These are phyloP conservation scores for Vitis hybrid DNA, from an alignment of 177 flowering plant genomes.

Conservation along the genomic window DNA sequence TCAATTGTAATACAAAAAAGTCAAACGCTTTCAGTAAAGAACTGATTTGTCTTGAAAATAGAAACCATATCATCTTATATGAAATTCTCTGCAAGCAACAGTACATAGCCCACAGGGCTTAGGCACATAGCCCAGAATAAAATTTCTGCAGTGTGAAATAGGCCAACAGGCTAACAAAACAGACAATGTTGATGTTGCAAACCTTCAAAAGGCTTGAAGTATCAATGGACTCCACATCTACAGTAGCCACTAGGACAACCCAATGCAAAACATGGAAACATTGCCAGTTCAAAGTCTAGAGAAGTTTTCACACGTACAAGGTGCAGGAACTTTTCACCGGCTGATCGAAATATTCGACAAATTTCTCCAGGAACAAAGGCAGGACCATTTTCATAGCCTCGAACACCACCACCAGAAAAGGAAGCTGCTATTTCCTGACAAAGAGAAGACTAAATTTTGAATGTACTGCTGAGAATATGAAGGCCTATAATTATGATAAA, in stretches of 20 bases:
- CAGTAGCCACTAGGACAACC: not conserved
- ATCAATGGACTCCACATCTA: not conserved
- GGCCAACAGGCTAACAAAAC: not conserved
- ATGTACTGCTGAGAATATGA: conserved; percentile 1
- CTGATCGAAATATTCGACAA: conserved; percentile 73
- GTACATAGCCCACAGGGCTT: too few relatives aligned
- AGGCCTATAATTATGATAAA: not conserved
- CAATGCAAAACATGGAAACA: not conserved
- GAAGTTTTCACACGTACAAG: conserved; percentile 47
- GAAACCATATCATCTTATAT: too few relatives aligned
- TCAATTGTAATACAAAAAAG: too few relatives aligned
- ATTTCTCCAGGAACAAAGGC: conserved; percentile 96
- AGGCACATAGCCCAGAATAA: too few relatives aligned
- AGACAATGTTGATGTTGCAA: not conserved
- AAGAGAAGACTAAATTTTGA: conserved; percentile 11
- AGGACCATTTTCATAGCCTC: conserved; percentile 79
- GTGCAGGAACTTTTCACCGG: conserved; percentile 86
- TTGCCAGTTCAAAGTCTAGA: not conserved
- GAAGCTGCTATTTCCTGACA: conserved; percentile 90
- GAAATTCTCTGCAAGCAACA: too few relatives aligned
- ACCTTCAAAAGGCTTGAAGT: not conserved
- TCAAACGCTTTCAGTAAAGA: too few relatives aligned
- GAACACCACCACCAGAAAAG: conserved; percentile 81
- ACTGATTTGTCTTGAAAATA: too few relatives aligned
- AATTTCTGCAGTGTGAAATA: not conserved